Evolutionary conservation across 108 stramenopile genomes (phyloP).

Genomic region (Bacterosira constricta): DNA sequence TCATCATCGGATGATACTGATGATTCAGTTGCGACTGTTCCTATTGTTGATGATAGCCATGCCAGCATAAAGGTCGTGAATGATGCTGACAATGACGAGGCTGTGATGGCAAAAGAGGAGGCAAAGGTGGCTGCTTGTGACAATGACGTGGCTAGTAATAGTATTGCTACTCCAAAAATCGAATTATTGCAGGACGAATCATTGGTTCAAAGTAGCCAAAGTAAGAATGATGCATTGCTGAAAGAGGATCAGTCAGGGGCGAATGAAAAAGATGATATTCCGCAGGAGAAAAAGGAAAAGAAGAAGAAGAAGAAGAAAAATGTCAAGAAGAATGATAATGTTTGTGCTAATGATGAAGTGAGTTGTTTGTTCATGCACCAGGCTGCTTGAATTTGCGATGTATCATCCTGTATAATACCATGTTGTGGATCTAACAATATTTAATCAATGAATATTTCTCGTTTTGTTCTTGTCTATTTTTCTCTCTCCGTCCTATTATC

Average conservation of each 20-base stretch:
- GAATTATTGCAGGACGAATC: too few species aligned
- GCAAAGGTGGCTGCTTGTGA: too few species aligned
- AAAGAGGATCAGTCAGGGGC: neutral
- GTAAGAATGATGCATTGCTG: too few species aligned
- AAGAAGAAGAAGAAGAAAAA: neutral
- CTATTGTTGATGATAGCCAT: neutral
- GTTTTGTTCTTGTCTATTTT: neutral
- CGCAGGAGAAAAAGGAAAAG: neutral
- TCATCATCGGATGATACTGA: too few species aligned
- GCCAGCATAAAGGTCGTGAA: too few species aligned
- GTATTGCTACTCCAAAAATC: too few species aligned
- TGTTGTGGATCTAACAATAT: too few species aligned
- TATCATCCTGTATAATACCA: too few species aligned
- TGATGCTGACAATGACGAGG: too few species aligned
- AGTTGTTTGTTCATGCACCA: slow-evolving; percentile 28
- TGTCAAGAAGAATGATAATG: neutral
- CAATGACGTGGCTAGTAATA: too few species aligned
- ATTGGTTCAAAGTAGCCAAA: too few species aligned
- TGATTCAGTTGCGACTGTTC: neutral
- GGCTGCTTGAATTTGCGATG: neutral
- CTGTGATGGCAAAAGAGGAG: too few species aligned
- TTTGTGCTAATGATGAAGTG: slow-evolving; percentile 23
- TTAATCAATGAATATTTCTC: neutral
- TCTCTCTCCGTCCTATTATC: neutral
- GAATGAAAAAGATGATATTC: neutral